Conservation (phyloP, 1,284 basidiomycete species). For the Earliella scabrosa region DNA sequence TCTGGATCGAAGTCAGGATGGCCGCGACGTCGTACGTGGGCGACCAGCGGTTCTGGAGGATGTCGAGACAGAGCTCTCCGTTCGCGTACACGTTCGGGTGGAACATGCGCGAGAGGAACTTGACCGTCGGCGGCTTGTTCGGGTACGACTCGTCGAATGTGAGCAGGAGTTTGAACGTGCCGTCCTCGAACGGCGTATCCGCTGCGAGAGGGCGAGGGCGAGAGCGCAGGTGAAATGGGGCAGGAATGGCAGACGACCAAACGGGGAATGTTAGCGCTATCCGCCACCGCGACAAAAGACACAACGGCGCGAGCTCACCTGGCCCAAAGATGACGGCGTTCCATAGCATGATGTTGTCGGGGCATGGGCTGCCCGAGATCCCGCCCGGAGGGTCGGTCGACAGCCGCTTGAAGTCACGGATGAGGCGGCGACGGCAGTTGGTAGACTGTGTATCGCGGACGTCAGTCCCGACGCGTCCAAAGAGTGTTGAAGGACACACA, state of each 20-base stretch:
- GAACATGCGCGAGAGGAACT: conserved; percentile 98
- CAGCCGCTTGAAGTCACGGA: conserved; percentile 95
- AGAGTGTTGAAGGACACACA: neutral
- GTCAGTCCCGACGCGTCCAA: neutral
- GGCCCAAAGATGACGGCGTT: conserved; percentile 99
- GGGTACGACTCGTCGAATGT: conserved; percentile 98
- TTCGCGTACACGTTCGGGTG: conserved; percentile 99
- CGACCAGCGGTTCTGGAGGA: conserved; percentile 97
- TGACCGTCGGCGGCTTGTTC: conserved; percentile 97
- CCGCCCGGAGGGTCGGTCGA: conserved; percentile 95
- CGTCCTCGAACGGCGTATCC: conserved; percentile 98
- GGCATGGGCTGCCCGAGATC: conserved; percentile 94
- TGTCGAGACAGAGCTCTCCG: conserved; percentile 97
- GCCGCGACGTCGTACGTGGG: conserved; percentile 99
- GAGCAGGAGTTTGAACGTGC: conserved; percentile 95
- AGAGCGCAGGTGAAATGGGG: too few relatives aligned
- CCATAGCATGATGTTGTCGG: conserved; percentile 99
- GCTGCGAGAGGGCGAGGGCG: conserved; percentile 66
- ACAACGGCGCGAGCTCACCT: conserved; percentile 53
- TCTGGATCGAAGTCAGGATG: conserved; percentile 95
- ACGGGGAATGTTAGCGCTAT: neutral
- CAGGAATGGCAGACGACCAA: conserved; percentile 1
- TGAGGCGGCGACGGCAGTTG: conserved; percentile 87
- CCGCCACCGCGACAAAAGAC: neutral
- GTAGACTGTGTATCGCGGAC: conserved; percentile 65